These are phyloP conservation scores for Hyphopichia wangnamkhiaoensis DNA, from an alignment of 1,139 yeast species.

Conservation along the genomic window DNA sequence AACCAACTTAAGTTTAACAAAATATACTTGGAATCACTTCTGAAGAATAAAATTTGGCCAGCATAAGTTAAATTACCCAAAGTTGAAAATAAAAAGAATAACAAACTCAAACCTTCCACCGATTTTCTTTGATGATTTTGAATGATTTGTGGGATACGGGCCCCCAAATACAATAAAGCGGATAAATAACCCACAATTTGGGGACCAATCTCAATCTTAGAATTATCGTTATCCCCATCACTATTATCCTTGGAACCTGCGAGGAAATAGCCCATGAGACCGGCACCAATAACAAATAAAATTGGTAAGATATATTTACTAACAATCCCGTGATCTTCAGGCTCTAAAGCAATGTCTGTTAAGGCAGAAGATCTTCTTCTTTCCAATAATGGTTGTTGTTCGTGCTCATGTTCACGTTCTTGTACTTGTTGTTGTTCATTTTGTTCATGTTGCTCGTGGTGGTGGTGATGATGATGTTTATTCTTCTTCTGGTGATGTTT, in stretches of 20 bases:
- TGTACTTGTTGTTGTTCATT: conserved; percentile 16
- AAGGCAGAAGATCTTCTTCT: conserved; percentile 48
- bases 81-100: conserved; percentile 73
- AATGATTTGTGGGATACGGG: conserved; percentile 77
- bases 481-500: conserved; percentile 25
- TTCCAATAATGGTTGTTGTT: conserved; percentile 18
- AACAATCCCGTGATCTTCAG: conserved; percentile 45
- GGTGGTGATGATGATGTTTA: conserved; percentile 11
- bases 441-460: conserved; percentile 7
- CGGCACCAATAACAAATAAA: conserved; percentile 66
- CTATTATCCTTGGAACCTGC: conserved; percentile 32
- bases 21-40: conserved; percentile 62
- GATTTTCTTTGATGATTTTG: conserved; percentile 70
- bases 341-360: conserved; percentile 47
- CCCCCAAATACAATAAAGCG: conserved; percentile 70
- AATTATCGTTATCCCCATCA: conserved; percentile 13
- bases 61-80: conserved; percentile 79
- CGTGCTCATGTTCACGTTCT: conserved; percentile 7
- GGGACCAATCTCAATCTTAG: conserved; percentile 52
- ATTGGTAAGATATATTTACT: conserved; percentile 60
- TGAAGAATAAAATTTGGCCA: conserved; percentile 66
- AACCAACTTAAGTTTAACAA: conserved; percentile 71
- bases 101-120: conserved; percentile 71
- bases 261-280: conserved; percentile 59
- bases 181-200: conserved; percentile 72